phyloP scores from a whole-genome alignment of 768 basidiomycete species.

The Cystobasidium tubakii region DNA sequence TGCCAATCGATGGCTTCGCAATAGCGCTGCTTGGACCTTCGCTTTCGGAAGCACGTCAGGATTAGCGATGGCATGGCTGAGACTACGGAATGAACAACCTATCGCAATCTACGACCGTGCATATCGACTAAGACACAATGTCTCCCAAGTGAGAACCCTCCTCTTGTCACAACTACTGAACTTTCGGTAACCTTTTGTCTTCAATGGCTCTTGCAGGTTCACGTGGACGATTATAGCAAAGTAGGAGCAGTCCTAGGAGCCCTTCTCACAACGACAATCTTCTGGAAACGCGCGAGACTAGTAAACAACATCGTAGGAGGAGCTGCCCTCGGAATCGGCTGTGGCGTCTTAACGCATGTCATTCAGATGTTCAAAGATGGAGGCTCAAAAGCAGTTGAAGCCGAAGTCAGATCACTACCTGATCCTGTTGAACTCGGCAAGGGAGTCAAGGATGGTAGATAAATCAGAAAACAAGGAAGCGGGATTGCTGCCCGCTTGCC shows the following conservation, averaged over 20 bases:
- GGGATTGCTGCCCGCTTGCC: too few species aligned
- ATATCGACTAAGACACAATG: constrained; percentile 12
- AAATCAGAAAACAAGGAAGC: not conserved
- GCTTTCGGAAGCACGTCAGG: constrained; percentile 19
- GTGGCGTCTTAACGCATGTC: constrained; percentile 31
- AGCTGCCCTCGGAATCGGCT: constrained; percentile 23
- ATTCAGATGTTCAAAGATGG: constrained; percentile 17
- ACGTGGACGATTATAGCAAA: constrained; percentile 32
- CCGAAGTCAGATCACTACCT: constrained; percentile 24
- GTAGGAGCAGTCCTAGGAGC: constrained; percentile 33
- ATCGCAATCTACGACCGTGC: constrained; percentile 35
- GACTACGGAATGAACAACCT: constrained; percentile 27
- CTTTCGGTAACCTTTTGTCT: not conserved
- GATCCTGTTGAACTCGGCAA: constrained; percentile 31
- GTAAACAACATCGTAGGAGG: constrained; percentile 25
- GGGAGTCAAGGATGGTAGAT: constrained; percentile 27
- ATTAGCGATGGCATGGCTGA: constrained; percentile 21
- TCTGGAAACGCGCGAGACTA: constrained; percentile 17
- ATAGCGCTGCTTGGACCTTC: constrained; percentile 33
- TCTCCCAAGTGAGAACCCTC: constrained; percentile 3
- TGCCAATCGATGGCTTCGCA: constrained; percentile 33
- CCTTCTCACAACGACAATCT: constrained; percentile 32
- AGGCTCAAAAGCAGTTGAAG: constrained; percentile 24
- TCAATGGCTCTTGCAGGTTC: constrained; percentile 5
- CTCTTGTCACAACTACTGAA: too few species aligned